Evolutionary conservation across 2,329 filamentous ascomycete genomes (phyloP).

Genomic region (Pseudogymnoascus sp.): DNA sequence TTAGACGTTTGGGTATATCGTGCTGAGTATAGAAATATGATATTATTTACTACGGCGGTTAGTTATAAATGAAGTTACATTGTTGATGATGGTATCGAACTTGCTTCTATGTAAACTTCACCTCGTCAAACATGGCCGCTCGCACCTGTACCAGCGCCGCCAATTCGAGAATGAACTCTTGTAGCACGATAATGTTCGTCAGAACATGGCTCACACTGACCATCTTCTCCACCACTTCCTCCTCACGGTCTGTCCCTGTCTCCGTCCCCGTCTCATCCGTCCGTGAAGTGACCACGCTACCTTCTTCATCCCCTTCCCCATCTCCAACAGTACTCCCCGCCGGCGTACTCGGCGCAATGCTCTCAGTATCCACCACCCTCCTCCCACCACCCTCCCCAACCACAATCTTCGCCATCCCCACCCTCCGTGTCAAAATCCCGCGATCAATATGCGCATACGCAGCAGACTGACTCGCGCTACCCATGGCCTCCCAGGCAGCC

Average conservation of each 20-base stretch:
- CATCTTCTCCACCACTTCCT: conserved; percentile 24
- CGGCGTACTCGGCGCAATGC: conserved; percentile 10
- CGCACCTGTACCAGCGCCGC: conserved; percentile 68
- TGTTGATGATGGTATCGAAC: background rate
- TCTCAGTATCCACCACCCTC: conserved; percentile 12
- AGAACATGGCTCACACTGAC: conserved; percentile 70
- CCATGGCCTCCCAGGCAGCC: background rate
- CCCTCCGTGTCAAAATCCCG: conserved; percentile 48
- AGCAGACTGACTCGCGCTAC: conserved; percentile 41
- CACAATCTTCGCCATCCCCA: conserved; percentile 39
- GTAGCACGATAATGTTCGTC: conserved; percentile 71
- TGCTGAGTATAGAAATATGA: background rate
- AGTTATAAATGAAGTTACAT: background rate
- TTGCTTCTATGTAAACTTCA: conserved; percentile 47
- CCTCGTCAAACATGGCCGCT: conserved; percentile 68
- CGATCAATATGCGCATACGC: conserved; percentile 59
- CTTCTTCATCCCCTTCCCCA: conserved; percentile 21
- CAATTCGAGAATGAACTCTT: conserved; percentile 73
- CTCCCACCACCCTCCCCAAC: background rate
- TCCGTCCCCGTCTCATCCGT: conserved; percentile 15
- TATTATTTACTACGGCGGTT: background rate
- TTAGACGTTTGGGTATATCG: background rate
- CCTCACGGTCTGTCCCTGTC: conserved; percentile 21
- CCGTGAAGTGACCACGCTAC: conserved; percentile 6
- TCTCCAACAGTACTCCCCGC: conserved; percentile 18